Base-by-base conservation (phyloP, 2,329 filamentous ascomycete species). In the Bipolaris cookei region DNA sequence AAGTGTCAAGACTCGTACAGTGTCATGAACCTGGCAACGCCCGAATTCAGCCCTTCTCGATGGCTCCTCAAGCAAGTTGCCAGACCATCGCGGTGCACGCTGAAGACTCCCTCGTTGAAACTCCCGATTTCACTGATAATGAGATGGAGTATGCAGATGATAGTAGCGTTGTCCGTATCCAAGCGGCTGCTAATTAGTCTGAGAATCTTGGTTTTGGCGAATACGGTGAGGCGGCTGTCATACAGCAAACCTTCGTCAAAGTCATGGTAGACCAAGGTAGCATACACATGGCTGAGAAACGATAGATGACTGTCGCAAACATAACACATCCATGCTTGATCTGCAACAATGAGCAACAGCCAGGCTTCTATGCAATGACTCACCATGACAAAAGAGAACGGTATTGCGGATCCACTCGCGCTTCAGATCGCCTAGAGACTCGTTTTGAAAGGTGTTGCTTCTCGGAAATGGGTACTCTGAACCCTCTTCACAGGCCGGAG, bases 261-360 rank as follows among this genome's bases (percentile, higher is more conserved):
- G 48, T 76, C 73, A 51, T 71, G 66, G 54, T 69, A 76, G 18
- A 74, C 70, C 50, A 71, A 70, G n/a, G 64, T 51, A n/a, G 66
- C 64, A 54, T 67, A 70, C 38, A 74, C 65, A 49, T 75, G 72
- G 35, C 72, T 71, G n/a, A 76, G 65, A 28, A 75, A 72, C 1
- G 70, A 71, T 51, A 73, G 66, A 25, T 51, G 66, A 30, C 65
- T 67, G 43, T 60, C 59, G 62, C 72, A 76, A 5, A 75, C 50
- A 16, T 56, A 54, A 20, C 63, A 63, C 66, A 75, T 67, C 70
- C 71, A 73, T n/a, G 55, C 20, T 38, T 54, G 54, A 38, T 70
- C 69, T 68, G 21, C 13, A 16, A 23, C 20, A 30, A 16, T 66
- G 16, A 68, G 61, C 30, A 30, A 20, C 4, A 25, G 32, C 30